A percentile compares a stretch with the other conserved stretches of the same genome.
These are phyloP conservation scores for Eremothecium gossypii DNA, from an alignment of 1,139 yeast genomes.

Conservation along the genomic window DNA sequence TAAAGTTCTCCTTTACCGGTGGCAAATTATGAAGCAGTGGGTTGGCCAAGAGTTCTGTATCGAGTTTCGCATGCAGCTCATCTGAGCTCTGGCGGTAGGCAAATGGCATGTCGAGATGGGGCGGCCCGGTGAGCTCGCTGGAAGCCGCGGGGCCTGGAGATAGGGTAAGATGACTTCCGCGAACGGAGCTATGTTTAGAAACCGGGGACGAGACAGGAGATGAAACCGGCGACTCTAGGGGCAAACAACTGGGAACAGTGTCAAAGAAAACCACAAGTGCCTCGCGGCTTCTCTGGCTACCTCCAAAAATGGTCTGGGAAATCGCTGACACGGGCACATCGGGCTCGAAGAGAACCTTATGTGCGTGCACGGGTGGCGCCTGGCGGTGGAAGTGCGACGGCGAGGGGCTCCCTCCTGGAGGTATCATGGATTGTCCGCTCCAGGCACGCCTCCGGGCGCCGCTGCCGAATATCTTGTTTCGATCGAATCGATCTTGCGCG, in stretches of 20 bases:
- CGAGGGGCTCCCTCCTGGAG: not conserved
- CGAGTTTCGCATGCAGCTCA: too few species aligned
- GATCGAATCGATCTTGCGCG: not conserved
- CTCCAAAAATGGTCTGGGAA: constrained; percentile 20
- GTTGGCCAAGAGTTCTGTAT: too few species aligned
- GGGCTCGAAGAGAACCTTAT: constrained; percentile 20
- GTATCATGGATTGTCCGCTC: not conserved
- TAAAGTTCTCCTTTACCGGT: constrained; percentile 10
- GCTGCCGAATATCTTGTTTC: not conserved
- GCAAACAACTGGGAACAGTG: not conserved
- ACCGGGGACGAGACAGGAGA: too few species aligned
- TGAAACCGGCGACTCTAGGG: not conserved
- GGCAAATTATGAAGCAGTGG: too few species aligned
- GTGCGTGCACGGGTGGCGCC: not conserved
- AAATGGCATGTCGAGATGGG: too few species aligned
- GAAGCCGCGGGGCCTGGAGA: too few species aligned
- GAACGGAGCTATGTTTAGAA: too few species aligned
- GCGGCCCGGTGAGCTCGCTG: too few species aligned
- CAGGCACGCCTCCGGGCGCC: too few species aligned
- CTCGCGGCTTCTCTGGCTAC: constrained; percentile 20
- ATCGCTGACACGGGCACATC: constrained; percentile 23
- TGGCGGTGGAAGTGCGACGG: not conserved
- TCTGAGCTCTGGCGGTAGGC: too few species aligned
- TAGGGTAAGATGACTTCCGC: too few species aligned
- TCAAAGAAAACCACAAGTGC: constrained; percentile 21